Evolutionary conservation across 106 monocot genomes (phyloP), one percentile per base, ranked within the genome.

Genomic region (Dendrobium huoshanense): DNA sequence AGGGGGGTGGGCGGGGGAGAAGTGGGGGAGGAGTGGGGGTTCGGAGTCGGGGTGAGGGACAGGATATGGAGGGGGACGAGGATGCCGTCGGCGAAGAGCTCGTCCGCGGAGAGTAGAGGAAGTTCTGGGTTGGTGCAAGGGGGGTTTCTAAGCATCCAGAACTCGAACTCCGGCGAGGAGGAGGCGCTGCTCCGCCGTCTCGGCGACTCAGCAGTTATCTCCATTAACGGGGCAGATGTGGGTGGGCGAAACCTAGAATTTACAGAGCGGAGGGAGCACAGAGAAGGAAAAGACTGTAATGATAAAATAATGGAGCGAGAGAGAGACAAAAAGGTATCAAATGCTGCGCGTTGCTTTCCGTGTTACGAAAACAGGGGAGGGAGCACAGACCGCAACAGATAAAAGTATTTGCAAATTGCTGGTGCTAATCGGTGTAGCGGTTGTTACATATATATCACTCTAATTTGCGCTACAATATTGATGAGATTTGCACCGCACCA

Each of bases 41-140:
- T 22, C 22, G 76, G 76, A 9, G 44, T 44, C 44, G 44, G 44
- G 13, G 45, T 25, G 37, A 49, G 76, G 9, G 51, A 31, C 29
- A 15, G 77, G 77, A 25, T 48, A 9, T 5, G 54, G 25, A 77
- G 77, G 77, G 77, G 77, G 16, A 51, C 54, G 27, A 51, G 74
- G 41, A 88, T 56, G 73, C 91, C 91, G 75, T 84, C 84, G 80
- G 84, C 81, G 84, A 91, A 91, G 84, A 91, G 88, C 37, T 91
- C 84, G 82, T 91, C 91, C 78, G 91, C 88, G 68, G 91, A 80
- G 78, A 81, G 85, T 31, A 91, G 84, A 43, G 75, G 45, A n/a
- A 80, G 77, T 1, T 67, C 64, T 17, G 77, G 65, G 65, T 54
- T 47, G 47, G 79, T 82, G 10, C 58, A 31, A 0, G 73, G 77